Base-by-base conservation (phyloP, 1,284 basidiomycete species). In the Rhodotorula sp. region DNA sequence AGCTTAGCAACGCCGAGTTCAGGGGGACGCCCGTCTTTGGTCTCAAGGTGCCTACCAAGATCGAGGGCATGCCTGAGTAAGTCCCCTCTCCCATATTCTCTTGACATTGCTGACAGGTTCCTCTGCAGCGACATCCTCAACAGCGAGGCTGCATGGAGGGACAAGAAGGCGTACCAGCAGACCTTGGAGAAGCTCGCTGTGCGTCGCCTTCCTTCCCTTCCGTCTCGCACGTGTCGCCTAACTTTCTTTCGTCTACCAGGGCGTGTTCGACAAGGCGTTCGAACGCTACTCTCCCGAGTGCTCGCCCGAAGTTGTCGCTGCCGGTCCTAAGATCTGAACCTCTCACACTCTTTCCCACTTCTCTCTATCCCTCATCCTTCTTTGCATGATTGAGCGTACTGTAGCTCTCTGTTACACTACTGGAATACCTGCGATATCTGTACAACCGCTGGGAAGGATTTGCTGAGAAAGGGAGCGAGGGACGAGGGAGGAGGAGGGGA, bases 201-300 rank as follows among this genome's bases (percentile, higher is more conserved):
- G 18, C 57, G 63, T 64, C 15, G 1, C 31, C 2, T 30, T 24
- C 20, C 31, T 20, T 13, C 8, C 5, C 86, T 37, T 50, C 24
- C 34, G 5, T 13, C 18, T 40, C 7, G 7, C 31, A 0, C 24
- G 7, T n/a, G 15, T 16, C 16, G 20, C 24, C 34, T 46, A 10
- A n/a, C 11, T 18, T 3, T 28, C 18, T 6, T 10, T 16, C 9
- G 10, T n/a, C 7, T n/a, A 10, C 22, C 54, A 59, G 50, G 64
- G 31, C 22, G 95, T 96, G 93, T 97, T 96, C 87, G 84, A 85
- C 80, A 92, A 90, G 83, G 93, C 92, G 61, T 95, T 94, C 81
- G 87, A 87, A 76, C 83, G 93, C 80, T 96, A 95, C 80, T 89
- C 93, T 83, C 85, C 84, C 75, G 91, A 91, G 37, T 68, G 62